Evolutionary conservation across 345 rosid genomes (phyloP), one percentile per base, ranked within the genome.

Genomic region (Pistacia atlantica): DNA sequence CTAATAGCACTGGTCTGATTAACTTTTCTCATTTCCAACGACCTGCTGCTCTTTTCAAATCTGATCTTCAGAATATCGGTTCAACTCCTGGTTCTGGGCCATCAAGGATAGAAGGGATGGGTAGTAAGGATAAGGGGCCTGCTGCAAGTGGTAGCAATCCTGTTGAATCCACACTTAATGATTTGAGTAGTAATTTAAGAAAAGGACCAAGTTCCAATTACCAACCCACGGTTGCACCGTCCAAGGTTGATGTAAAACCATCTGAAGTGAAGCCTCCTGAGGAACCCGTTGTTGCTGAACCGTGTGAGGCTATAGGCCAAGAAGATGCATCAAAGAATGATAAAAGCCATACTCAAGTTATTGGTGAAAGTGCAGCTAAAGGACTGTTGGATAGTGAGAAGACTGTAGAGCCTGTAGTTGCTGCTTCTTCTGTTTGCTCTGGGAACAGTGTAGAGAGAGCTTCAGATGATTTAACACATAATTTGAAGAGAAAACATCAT

Each of bases 341-440:
- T 63, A 76, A 76, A 67, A 63, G 16, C 35, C 20, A 74, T 18
- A 11, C 38, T 67, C 80, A 82, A 72, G 64, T 71, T 54, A 48
- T 65, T 45, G 76, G 76, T 33, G 89, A 84, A 74, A 83, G 77
- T 62, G 80, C 85, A 10, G 51, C 71, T 57, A 84, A 78, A 81
- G 85, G 81, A 87, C 75, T 72, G 10, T 83, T 66, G 17, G 90
- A 83, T 35, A 68, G 84, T 80, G 97, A 89, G 77, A 91, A 85
- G 88, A 84, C 64, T 62, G 46, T 51, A 25, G 90, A 84, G 73
- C 85, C 84, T 67, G 80, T 83, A 2, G 90, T 80, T 77, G 89
- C 84, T 55, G 80, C 92, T 77, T 92, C 97, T 74, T 92, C 97
- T 14, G 92, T 91, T 81, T 87, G 93, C 77, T 91, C 97, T n/a